A percentile compares a stretch with the other conserved stretches of the same genome.
Evolutionary conservation across 169 alveolate species (phyloP).

Genomic region (Plasmodium adleri): DNA sequence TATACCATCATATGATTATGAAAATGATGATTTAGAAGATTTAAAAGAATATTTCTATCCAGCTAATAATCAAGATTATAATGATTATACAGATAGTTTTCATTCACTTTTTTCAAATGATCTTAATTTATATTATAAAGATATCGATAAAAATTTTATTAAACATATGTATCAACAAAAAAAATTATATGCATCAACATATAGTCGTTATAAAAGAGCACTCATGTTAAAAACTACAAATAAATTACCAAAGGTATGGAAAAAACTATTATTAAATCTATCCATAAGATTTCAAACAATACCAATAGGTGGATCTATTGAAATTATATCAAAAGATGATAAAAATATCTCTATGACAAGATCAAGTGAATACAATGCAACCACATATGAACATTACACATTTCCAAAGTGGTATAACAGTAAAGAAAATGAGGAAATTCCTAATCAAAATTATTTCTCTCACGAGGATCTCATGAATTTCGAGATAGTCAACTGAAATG

Average conservation of each 20-base stretch:
- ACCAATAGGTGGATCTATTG: conserved; percentile 64
- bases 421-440: conserved; percentile 43
- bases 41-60: conserved; percentile 69
- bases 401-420: conserved; percentile 59
- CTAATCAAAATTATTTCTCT: conserved; percentile 15
- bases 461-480: conserved; percentile 60
- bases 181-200: conserved; percentile 49
- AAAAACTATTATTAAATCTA: conserved; percentile 32
- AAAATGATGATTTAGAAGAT: conserved; percentile 62
- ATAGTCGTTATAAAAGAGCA: conserved; percentile 54
- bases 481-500: conserved; percentile 26
- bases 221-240: conserved; percentile 35
- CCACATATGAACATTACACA: conserved; percentile 61
- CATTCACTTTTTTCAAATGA: conserved; percentile 33
- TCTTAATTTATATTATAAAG: conserved; percentile 43
- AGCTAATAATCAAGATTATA: conserved; percentile 5
- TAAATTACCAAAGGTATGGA: conserved; percentile 59
- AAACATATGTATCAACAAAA: conserved; percentile 75
- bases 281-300: conserved; percentile 70
- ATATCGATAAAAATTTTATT: conserved; percentile 53
- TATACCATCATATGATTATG: conserved; percentile 8
- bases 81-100: conserved; percentile 65
- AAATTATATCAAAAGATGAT: conserved; percentile 29
- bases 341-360: conserved; percentile 61
- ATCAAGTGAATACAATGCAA: conserved; percentile 50